These are phyloP conservation scores for Kazachstania sp. DNA, from an alignment of 1,139 yeast genomes.

Conservation along the genomic window DNA sequence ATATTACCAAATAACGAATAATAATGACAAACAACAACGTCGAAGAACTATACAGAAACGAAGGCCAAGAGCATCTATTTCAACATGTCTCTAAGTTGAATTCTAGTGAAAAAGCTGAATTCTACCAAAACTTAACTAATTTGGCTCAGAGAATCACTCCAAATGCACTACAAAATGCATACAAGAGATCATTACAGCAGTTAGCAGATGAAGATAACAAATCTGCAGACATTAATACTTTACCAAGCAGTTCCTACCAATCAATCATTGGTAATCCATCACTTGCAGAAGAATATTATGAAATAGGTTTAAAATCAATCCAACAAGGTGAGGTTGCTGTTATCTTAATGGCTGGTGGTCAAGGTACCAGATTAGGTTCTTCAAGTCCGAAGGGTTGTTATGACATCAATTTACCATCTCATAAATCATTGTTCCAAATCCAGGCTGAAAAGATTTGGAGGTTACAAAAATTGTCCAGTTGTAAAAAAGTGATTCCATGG, in stretches of 20 bases:
- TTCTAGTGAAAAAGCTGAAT: slow-evolving; percentile 12
- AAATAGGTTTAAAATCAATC: slow-evolving; percentile 61
- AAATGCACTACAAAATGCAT: slow-evolving; percentile 16
- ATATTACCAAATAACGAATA: neutral
- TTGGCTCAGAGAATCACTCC: slow-evolving; percentile 17
- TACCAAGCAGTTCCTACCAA: slow-evolving; percentile 27
- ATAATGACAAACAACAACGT: slow-evolving; percentile 7
- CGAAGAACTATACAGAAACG: slow-evolving; percentile 15
- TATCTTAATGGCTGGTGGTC: slow-evolving; percentile 94
- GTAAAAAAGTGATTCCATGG: slow-evolving; percentile 50
- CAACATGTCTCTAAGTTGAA: slow-evolving; percentile 17
- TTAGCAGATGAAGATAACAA: slow-evolving; percentile 7
- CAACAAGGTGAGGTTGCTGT: slow-evolving; percentile 73
- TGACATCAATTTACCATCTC: slow-evolving; percentile 76
- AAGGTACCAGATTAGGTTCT: slow-evolving; percentile 91
- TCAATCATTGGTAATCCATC: slow-evolving; percentile 23
- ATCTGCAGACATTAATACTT: slow-evolving; percentile 18
- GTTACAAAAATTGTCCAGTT: slow-evolving; percentile 50
- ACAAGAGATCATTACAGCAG: slow-evolving; percentile 21
- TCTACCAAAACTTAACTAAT: slow-evolving; percentile 14
- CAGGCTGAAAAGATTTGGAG: slow-evolving; percentile 80
- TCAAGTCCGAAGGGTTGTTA: slow-evolving; percentile 89
- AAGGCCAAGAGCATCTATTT: slow-evolving; percentile 27
- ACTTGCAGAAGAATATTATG: slow-evolving; percentile 41
- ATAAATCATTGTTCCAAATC: slow-evolving; percentile 76